These are phyloP conservation scores for Recurvomyces mirabilis DNA, from an alignment of 495 filamentous ascomycete species.

Conservation along the genomic window DNA sequence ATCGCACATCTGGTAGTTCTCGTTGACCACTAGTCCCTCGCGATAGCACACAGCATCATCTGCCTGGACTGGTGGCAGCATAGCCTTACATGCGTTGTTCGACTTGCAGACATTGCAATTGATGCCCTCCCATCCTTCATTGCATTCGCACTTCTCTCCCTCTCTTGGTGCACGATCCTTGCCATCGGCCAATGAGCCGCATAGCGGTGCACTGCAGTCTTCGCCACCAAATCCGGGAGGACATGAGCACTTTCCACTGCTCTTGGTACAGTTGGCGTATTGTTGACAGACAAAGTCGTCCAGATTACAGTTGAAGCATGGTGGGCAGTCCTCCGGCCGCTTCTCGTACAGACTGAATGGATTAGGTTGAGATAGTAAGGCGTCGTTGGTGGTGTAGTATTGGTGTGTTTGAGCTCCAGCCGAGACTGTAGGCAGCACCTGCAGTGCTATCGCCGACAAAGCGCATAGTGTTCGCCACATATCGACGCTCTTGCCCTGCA, in stretches of 20 bases:
- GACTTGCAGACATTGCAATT: slow-evolving; percentile 95
- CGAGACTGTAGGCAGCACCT: neutral
- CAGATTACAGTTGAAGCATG: slow-evolving; percentile 93
- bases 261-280: slow-evolving; percentile 72
- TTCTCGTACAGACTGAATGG: slow-evolving; percentile 43
- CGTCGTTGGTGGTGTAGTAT: slow-evolving; percentile 22
- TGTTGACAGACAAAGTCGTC: slow-evolving; percentile 84
- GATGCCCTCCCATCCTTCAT: slow-evolving; percentile 93
- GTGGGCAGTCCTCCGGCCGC: slow-evolving; percentile 49
- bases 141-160: slow-evolving; percentile 64
- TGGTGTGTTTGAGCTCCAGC: slow-evolving; percentile 18
- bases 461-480: slow-evolving; percentile 11
- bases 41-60: slow-evolving; percentile 82
- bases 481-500: neutral
- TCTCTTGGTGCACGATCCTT: slow-evolving; percentile 59
- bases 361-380: slow-evolving; percentile 17
- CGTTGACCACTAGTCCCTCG: slow-evolving; percentile 76
- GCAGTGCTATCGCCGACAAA: slow-evolving; percentile 1
- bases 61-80: slow-evolving; percentile 67
- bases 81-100: slow-evolving; percentile 66
- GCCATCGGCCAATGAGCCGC: slow-evolving; percentile 76
- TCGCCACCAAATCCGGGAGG: slow-evolving; percentile 86
- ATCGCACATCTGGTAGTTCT: slow-evolving; percentile 96
- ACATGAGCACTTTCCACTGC: slow-evolving; percentile 83
- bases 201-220: slow-evolving; percentile 78